Base-by-base conservation (phyloP, 257 asterid genomes). In the Solanum ossicruentum region DNA sequence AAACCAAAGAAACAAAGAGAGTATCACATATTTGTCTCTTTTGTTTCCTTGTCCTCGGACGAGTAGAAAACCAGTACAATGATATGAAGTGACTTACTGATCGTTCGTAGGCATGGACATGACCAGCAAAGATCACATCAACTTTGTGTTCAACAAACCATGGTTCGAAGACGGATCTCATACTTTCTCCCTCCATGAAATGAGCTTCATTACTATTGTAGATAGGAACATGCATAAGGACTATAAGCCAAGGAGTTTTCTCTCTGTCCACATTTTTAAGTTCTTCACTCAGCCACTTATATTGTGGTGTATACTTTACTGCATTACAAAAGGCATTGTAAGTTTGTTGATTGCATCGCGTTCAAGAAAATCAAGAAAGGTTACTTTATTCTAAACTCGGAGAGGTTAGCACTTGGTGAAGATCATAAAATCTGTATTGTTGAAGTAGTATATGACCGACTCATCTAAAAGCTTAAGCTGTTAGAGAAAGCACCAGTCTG, bases 211-310 rank as follows among this genome's bases (percentile, higher is more conserved):
- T 96, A 85, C 94, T 95, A 84, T 92, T 95, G 95, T 96, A 96
- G 43, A 96, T 92, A 7, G 99, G 99, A 84, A 91, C 93, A 86
- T 96, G 99, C 97, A 93, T 93, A 91, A 96, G 89, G 43, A 96
- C 98, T 81, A 96, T 93, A 77, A 96, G 95, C 99, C 99, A 96
- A 71, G 99, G 98, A 87, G 99, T 96, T 86, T 91, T 95, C 88
- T 92, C 94, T 88, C 99, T 88, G 91, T 96, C 95, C 7, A 96
- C 95, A 55, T 84, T 90, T 80, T 91, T 84, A 5, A 94, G 78
- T 89, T 96, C 99, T 78, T 91, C 86, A 17, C 81, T 81, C 65
- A 94, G 95, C 99, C 99, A 96, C 89, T 47, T 90, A 88, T 89
- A 96, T 84, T 96, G 99, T 45, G 99, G 99, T 56, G 98, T 93